Conservation (phyloP, 2,329 filamentous ascomycete species). For the Cladosporium sp. region DNA sequence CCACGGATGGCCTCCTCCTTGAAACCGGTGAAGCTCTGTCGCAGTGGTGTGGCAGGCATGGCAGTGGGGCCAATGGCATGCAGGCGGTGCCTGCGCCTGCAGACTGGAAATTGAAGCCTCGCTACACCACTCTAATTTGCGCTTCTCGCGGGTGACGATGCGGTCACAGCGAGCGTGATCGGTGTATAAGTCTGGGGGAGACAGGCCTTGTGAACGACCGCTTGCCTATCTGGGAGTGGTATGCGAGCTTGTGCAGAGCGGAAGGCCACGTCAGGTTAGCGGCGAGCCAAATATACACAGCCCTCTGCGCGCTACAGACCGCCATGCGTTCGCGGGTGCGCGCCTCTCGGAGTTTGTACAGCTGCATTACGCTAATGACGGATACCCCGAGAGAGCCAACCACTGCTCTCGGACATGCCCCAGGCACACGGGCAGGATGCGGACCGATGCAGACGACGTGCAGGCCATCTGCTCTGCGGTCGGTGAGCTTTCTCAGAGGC, state of each 20-base stretch:
- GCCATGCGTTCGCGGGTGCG: slow-evolving; percentile 4
- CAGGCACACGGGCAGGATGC: slow-evolving; percentile 11
- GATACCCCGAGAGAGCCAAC: slow-evolving; percentile 13
- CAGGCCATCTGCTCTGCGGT: slow-evolving; percentile 5
- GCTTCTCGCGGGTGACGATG: slow-evolving; percentile 9
- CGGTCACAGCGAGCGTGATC: slow-evolving; percentile 1
- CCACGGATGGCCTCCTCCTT: background rate
- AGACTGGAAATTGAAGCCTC: slow-evolving; percentile 10
- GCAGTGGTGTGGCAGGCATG: slow-evolving; percentile 14
- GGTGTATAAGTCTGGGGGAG: slow-evolving; percentile 5
- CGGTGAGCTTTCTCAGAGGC: slow-evolving; percentile 5
- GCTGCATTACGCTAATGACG: slow-evolving; percentile 13
- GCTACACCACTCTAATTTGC: slow-evolving; percentile 3
- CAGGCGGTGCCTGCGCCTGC: slow-evolving; percentile 10
- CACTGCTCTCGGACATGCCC: background rate
- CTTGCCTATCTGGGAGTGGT: background rate
- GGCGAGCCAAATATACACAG: slow-evolving; percentile 18
- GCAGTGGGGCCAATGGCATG: slow-evolving; percentile 15
- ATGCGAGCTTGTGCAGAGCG: slow-evolving; percentile 8
- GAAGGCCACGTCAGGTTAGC: background rate
- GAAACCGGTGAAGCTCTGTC: slow-evolving; percentile 12
- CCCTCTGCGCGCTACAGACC: slow-evolving; percentile 6
- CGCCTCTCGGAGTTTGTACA: slow-evolving; percentile 10
- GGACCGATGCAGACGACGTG: slow-evolving; percentile 17
- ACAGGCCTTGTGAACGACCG: slow-evolving; percentile 3